phyloP scores from a whole-genome alignment of 1,284 basidiomycete genomes.

The Austroboletus novae-zelandiae region DNA sequence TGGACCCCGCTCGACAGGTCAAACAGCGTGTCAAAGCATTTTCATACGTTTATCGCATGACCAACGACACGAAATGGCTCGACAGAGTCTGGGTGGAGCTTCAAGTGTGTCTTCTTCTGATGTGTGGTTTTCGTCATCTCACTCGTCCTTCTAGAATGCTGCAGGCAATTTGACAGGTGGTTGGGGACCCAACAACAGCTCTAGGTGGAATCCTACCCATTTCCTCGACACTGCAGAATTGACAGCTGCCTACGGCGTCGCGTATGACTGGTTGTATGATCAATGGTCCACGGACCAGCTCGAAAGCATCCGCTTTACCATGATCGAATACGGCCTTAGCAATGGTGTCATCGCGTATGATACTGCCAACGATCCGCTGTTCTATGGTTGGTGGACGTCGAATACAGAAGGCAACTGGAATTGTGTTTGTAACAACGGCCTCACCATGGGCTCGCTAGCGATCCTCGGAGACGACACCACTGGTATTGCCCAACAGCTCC shows the following conservation, averaged over 20 bases:
- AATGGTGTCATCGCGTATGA: slow-evolving; percentile 58
- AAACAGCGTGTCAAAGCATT: slow-evolving; percentile 93
- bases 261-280: slow-evolving; percentile 95
- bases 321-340: slow-evolving; percentile 78
- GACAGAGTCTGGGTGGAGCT: slow-evolving; percentile 86
- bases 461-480: slow-evolving; percentile 85
- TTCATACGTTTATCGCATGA: slow-evolving; percentile 88
- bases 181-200: slow-evolving; percentile 60
- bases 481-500: slow-evolving; percentile 66
- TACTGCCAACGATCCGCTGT: slow-evolving; percentile 36
- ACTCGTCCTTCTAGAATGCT: slow-evolving; percentile 54
- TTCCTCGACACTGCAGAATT: slow-evolving; percentile 96
- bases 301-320: slow-evolving; percentile 65
- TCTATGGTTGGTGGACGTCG: slow-evolving; percentile 59
- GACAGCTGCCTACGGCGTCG: slow-evolving; percentile 83
- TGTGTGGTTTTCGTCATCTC: slow-evolving; percentile 12
- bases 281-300: slow-evolving; percentile 78
- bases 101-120: slow-evolving; percentile 47
- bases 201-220: slow-evolving; percentile 82
- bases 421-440: slow-evolving; percentile 92
- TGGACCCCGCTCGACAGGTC: slow-evolving; percentile 88
- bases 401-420: slow-evolving; percentile 89
- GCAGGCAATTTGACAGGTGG: slow-evolving; percentile 58
- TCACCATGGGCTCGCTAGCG: slow-evolving; percentile 88
- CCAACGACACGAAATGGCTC: slow-evolving; percentile 86